Base-by-base conservation (phyloP, 208 protist genomes). In the Trypanosoma avium region DNA sequence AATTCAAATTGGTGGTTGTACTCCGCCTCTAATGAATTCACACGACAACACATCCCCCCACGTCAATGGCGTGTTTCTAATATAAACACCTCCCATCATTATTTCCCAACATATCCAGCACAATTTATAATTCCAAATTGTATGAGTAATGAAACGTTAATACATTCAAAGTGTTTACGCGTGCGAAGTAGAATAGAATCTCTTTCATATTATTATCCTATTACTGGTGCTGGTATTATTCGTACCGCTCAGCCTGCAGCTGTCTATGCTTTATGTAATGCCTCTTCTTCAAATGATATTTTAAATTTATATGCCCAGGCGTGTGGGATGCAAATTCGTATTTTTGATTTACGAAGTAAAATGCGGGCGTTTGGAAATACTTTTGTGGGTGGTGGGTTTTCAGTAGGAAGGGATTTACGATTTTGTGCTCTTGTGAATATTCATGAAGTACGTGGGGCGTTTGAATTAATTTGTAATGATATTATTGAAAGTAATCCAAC, bases 241-340 rank as follows among this genome's bases (percentile, higher is more conserved):
- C 62, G 94, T 36, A 84, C 79, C 46, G 61, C 75, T 13, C 94
- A 97, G 58, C 94, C 92, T 9, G 63, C 83, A 10, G 63, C 72
- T 22, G 61, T 61, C 4, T 21, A 55, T 17, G 8, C 54, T 52
- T 30, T 73, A 65, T 35, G 54, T 63, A 17, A 50, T 52, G 17
- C 52, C 47, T 15, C 63, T 49, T 36, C 67, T 47, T 43, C 49
- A 72, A 33, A 61, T 46, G 59, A 61, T 38, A n/a, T 3, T 26
- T 30, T 55, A 36, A 19, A 61, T 21, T 19, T 48, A 8, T 74
- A 72, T 38, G 32, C 29, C 3, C 54, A 40, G 27, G 66, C 58
- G 1, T 52, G 36, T 24, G 56, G 54, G 9, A 45, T 53, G 58
- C 68, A 47, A 33, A 46, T 82, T 22, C 26, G 35, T 29, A 64